Evolutionary conservation across 306 rosid species (phyloP), one percentile per base, ranked within the genome.

Genomic region (Sesbania bispinosa): DNA sequence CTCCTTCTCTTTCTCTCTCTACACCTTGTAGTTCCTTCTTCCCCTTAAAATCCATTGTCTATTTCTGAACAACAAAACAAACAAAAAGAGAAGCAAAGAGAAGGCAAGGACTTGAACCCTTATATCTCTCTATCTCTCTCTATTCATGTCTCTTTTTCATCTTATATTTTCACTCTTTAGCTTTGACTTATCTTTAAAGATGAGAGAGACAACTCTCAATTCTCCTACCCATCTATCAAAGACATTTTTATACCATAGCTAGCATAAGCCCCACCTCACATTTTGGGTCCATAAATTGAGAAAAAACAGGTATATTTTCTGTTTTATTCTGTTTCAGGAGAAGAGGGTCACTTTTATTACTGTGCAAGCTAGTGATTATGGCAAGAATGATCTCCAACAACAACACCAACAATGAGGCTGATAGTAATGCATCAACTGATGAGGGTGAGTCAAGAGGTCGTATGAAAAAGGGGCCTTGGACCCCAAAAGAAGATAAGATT

Each of bases 391-490:
- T 32, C 21, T 42, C 16, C 26, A 70, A 68, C 19, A 39, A 52
- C 7, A 39, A n/a, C n/a, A n/a, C n/a, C n/a, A n/a, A 20, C 1
- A 3, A 11, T 61, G 70, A 39, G 35, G 42, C 19, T 1, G 67
- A 64, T 0, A n/a, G 1, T 20, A 62, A 18, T 1, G 14, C 51
- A 6, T 9, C 71, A 4, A 55, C 9, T 26, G 79, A 73, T 6
- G 78, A 51, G 1, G 59, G 7, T 1, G 80, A 76, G 64, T 14
- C 35, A 1, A 50, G 33, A 32, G 24, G 7, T 7, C 67, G 71
- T 13, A 8, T 85, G 29, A 93, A 82, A 78, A 90, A 90, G 67
- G 97, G 98, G 19, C 96, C 96, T 0, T 93, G 98, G 98, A 90
- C 90, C 10, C 79, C 80, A 5, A 65, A 36, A 2, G 98, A 90